Evolutionary conservation across 345 rosid genomes (phyloP).

Genomic region (Aquilaria sinensis): DNA sequence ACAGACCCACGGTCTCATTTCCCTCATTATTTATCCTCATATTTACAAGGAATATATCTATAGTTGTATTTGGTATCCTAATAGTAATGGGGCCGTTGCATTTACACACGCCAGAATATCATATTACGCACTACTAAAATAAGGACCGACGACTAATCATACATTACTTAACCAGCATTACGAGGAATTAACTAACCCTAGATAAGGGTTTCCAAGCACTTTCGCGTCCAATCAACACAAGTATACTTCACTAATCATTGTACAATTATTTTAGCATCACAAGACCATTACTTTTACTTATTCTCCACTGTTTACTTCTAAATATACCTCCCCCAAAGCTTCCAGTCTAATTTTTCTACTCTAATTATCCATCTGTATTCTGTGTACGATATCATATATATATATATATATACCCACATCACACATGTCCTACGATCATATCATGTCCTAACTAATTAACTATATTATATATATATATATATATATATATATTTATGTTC

Average conservation of each 20-base stretch:
- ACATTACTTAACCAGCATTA: neutral
- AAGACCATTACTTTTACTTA: neutral
- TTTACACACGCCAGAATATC: slow-evolving; percentile 2
- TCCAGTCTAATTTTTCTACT: too few relatives aligned
- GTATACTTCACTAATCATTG: slow-evolving; percentile 21
- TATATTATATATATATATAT: neutral
- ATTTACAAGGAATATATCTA: too few relatives aligned
- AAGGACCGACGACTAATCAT: too few relatives aligned
- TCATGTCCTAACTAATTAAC: neutral
- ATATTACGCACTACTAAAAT: too few relatives aligned
- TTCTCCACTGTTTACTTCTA: neutral
- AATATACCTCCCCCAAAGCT: neutral
- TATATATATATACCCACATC: neutral
- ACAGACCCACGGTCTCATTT: slow-evolving; percentile 26
- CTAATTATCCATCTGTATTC: neutral
- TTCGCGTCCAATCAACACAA: slow-evolving; percentile 15
- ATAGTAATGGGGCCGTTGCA: neutral
- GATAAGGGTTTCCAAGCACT: slow-evolving; percentile 22
- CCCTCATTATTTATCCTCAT: slow-evolving; percentile 2
- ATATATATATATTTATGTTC: neutral
- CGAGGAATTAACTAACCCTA: neutral
- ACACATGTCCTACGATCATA: neutral
- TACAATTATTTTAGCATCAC: slow-evolving; percentile 13
- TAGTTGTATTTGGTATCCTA: too few relatives aligned
- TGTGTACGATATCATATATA: neutral